Evolutionary conservation across 495 filamentous ascomycete species (phyloP).

Genomic region (Neurospora tetraspora): DNA sequence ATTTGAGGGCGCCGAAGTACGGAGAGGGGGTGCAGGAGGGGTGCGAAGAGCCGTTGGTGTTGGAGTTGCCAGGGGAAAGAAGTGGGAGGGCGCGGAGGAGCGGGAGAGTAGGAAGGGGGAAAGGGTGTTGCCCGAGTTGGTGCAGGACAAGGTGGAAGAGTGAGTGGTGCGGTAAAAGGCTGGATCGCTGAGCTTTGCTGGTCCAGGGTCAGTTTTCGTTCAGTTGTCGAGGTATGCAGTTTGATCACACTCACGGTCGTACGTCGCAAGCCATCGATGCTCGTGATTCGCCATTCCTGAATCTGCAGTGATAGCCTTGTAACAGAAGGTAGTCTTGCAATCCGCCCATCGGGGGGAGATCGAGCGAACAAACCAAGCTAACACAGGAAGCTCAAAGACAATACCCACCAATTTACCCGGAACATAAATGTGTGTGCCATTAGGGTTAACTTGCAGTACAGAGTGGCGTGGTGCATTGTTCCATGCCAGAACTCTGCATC

Average conservation of each 20-base stretch:
- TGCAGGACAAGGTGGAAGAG: conserved; percentile 20
- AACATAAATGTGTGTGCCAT: not conserved
- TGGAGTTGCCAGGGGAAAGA: conserved; percentile 34
- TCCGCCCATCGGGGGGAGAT: too few species aligned
- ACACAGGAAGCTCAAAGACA: not conserved
- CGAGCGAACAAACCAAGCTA: not conserved
- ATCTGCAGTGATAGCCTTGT: not conserved
- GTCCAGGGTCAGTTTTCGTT: not conserved
- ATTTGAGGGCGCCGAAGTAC: conserved; percentile 37
- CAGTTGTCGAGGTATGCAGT: not conserved
- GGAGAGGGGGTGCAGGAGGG: conserved; percentile 27
- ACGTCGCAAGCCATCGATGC: not conserved
- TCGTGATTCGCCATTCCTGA: not conserved
- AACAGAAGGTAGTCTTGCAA: not conserved
- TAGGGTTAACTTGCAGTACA: not conserved
- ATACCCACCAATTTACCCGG: fast-evolving
- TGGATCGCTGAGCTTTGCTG: not conserved
- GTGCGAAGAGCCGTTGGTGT: conserved; percentile 25
- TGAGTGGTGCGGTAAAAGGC: not conserved
- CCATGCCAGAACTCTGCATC: not conserved
- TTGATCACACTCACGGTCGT: not conserved
- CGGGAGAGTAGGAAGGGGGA: conserved; percentile 20
- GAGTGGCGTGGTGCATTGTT: not conserved
- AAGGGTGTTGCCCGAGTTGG: conserved; percentile 31
- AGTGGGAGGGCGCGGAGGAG: conserved; percentile 20